Conservation (phyloP, 2,329 filamentous ascomycete species). For the Elsinoe necatrix region DNA sequence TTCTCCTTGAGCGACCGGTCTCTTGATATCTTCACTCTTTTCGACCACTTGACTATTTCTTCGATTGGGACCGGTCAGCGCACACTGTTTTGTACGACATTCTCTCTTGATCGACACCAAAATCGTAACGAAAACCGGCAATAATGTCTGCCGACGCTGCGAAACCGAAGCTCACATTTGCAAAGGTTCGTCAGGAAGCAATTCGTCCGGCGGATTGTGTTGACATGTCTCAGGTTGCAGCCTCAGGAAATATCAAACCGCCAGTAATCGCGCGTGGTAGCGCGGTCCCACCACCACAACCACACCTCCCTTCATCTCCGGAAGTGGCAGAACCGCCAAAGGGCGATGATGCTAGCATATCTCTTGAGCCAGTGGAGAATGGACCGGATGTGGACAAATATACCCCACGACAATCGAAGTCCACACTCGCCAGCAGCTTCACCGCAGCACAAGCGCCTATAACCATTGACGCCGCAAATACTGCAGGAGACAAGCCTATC, state of each 20-base stretch:
- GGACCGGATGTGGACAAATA: conserved; percentile 20
- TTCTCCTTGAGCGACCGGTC: conserved; percentile 45
- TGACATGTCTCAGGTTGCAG: conserved; percentile 32
- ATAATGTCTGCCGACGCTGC: conserved; percentile 23
- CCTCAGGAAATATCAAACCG: conserved; percentile 30
- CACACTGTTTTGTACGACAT: conserved; percentile 26
- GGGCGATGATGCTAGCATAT: conserved; percentile 5
- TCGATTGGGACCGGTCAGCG: conserved; percentile 28
- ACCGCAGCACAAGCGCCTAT: background rate
- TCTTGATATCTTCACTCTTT: conserved; percentile 26
- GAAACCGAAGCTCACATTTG: conserved; percentile 57
- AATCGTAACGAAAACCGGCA: conserved; percentile 27
- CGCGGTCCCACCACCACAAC: background rate
- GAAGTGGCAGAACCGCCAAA: background rate
- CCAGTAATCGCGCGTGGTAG: conserved; percentile 17
- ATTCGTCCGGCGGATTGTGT: conserved; percentile 7
- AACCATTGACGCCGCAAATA: conserved; percentile 14
- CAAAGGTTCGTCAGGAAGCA: conserved; percentile 51
- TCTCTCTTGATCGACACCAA: conserved; percentile 18
- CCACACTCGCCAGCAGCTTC: conserved; percentile 12
- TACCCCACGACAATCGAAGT: conserved; percentile 16
- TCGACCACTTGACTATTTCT: background rate
- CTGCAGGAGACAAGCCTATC: background rate
- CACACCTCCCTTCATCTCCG: background rate
- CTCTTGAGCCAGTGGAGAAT: conserved; percentile 22